These are phyloP conservation scores for Suillus cothurnatus DNA, from an alignment of 768 basidiomycete genomes.

Conservation along the genomic window DNA sequence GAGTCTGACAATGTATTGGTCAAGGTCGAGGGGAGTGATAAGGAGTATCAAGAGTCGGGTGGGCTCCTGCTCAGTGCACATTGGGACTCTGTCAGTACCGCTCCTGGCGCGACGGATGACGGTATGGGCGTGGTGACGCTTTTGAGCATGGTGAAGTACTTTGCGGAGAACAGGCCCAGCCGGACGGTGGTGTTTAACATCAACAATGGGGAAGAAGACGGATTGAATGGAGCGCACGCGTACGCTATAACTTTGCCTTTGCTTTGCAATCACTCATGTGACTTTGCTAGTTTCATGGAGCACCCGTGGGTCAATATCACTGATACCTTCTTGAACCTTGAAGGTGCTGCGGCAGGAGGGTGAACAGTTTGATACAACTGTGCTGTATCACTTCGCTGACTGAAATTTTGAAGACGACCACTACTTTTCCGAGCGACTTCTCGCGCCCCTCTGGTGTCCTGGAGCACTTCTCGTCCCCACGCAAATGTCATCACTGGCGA, in stretches of 20 bases:
- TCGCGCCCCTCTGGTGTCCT: constrained; percentile 54
- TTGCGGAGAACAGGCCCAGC: constrained; percentile 48
- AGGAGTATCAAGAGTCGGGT: constrained; percentile 31
- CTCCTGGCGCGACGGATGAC: constrained; percentile 76
- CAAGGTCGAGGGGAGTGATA: constrained; percentile 57
- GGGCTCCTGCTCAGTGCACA: constrained; percentile 79
- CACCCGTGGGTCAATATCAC: constrained; percentile 76
- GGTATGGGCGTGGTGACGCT: constrained; percentile 73
- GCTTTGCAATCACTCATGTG: not conserved
- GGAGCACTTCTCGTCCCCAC: constrained; percentile 55
- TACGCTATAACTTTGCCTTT: constrained; percentile 34
- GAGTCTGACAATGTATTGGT: constrained; percentile 71
- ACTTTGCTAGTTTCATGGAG: constrained; percentile 54
- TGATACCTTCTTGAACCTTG: constrained; percentile 76
- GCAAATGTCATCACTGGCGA: constrained; percentile 72
- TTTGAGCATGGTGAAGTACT: constrained; percentile 63
- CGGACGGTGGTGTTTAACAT: constrained; percentile 79
- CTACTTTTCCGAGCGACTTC: constrained; percentile 75
- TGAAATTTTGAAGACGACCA: constrained; percentile 54
- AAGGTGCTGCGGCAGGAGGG: constrained; percentile 83
- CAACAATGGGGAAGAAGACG: constrained; percentile 86
- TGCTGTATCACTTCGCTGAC: constrained; percentile 7
- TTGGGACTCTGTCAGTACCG: constrained; percentile 79
- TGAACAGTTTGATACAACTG: constrained; percentile 30
- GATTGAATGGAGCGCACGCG: constrained; percentile 71